Evolutionary conservation across 164 flowering plant genomes (phyloP).

Genomic region (Magnolia changhungtana): DNA sequence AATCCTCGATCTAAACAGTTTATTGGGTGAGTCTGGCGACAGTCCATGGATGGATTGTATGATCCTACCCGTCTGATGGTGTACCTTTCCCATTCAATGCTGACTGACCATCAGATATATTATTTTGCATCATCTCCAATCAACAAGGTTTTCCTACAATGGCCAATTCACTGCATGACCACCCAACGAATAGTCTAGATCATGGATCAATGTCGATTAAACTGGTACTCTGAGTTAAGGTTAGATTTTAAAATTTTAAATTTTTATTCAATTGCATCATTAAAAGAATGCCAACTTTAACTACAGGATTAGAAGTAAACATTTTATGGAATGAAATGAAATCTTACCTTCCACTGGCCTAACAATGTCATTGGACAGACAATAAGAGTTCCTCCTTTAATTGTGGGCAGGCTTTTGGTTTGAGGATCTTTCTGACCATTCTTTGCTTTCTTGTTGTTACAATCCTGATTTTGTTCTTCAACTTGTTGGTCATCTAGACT

Average conservation of each 20-base stretch:
- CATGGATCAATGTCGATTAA: too few species aligned
- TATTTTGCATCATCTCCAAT: too few species aligned
- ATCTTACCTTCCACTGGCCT: conserved; percentile 82
- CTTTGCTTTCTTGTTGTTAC: conserved; percentile 3
- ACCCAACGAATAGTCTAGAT: too few species aligned
- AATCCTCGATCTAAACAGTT: background rate
- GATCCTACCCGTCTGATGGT: too few species aligned
- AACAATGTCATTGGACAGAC: conserved; percentile 85
- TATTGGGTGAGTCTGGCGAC: too few species aligned
- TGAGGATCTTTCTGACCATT: conserved; percentile 6
- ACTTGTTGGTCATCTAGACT: conserved; percentile 23
- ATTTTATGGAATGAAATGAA: background rate
- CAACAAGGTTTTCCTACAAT: too few species aligned
- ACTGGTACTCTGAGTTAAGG: background rate
- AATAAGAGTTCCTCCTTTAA: conserved; percentile 68
- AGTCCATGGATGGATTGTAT: too few species aligned
- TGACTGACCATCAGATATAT: too few species aligned
- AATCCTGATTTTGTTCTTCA: background rate
- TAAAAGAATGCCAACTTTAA: background rate
- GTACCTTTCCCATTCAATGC: too few species aligned
- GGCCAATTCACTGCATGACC: too few species aligned
- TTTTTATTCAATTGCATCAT: background rate
- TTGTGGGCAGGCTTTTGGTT: conserved; percentile 16
- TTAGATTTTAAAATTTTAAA: background rate
- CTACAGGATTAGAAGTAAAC: background rate